Evolutionary conservation across 148 eudicot genomes (phyloP).

Genomic region (Chenopodium berlandieri): DNA sequence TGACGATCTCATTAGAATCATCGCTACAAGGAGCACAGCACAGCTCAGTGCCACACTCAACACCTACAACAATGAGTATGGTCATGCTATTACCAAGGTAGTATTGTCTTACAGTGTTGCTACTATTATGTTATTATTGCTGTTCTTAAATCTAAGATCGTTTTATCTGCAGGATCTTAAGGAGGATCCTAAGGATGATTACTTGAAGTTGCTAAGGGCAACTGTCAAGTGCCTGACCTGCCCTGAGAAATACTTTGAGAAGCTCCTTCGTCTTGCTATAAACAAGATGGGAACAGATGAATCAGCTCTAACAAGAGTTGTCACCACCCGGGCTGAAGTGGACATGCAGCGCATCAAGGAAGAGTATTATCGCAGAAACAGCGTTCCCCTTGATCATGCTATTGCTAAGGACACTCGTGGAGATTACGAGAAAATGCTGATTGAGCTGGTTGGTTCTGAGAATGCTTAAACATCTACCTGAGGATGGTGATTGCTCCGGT

Average conservation of each 20-base stretch:
- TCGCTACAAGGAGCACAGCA: constrained; percentile 81
- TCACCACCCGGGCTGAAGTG: constrained; percentile 78
- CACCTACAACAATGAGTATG: constrained; percentile 68
- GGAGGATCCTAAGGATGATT: constrained; percentile 67
- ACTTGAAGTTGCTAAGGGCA: constrained; percentile 59
- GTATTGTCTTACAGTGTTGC: background rate
- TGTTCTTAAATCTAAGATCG: background rate
- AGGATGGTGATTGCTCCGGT: background rate
- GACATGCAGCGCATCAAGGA: constrained; percentile 74
- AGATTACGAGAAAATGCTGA: constrained; percentile 77
- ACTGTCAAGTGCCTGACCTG: constrained; percentile 70
- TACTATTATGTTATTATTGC: background rate
- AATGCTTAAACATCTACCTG: constrained; percentile 34
- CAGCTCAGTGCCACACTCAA: constrained; percentile 85
- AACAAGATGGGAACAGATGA: constrained; percentile 83
- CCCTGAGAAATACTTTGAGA: constrained; percentile 85
- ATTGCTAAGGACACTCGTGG: constrained; percentile 76
- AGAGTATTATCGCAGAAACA: constrained; percentile 75
- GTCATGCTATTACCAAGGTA: constrained; percentile 83
- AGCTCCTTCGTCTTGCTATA: constrained; percentile 69
- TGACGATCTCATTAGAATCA: constrained; percentile 78
- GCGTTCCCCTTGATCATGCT: constrained; percentile 61
- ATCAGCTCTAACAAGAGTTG: constrained; percentile 79
- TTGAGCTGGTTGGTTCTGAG: constrained; percentile 66
- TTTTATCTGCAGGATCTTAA: constrained; percentile 55